These are phyloP conservation scores for Pseudogymnoascus sp. DNA, from an alignment of 2,329 filamentous ascomycete genomes.

Conservation along the genomic window DNA sequence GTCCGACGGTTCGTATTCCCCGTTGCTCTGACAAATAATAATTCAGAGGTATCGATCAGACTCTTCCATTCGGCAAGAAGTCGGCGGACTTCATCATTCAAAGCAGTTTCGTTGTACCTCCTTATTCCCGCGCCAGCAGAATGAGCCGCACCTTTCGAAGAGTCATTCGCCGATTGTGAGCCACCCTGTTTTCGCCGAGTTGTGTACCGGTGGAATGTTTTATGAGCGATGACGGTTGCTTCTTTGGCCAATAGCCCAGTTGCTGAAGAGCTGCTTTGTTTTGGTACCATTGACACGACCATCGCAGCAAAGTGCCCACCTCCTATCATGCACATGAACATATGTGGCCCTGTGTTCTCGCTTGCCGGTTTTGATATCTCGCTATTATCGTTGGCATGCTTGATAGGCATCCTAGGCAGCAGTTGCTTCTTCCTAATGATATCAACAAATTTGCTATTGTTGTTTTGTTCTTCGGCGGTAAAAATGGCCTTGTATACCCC, in stretches of 20 bases:
- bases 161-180: slow-evolving; percentile 87
- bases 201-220: slow-evolving; percentile 96
- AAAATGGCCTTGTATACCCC: slow-evolving; percentile 83
- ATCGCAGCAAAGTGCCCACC: slow-evolving; percentile 97
- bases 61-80: slow-evolving; percentile 77
- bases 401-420: slow-evolving; percentile 45
- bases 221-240: slow-evolving; percentile 84
- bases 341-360: slow-evolving; percentile 65
- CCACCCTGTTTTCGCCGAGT: slow-evolving; percentile 95
- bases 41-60: slow-evolving; percentile 73
- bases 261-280: slow-evolving; percentile 59
- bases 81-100: slow-evolving; percentile 79
- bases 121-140: slow-evolving; percentile 85
- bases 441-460: slow-evolving; percentile 53
- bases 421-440: slow-evolving; percentile 72
- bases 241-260: slow-evolving; percentile 70
- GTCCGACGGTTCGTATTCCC: slow-evolving; percentile 80
- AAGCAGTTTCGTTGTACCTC: slow-evolving; percentile 86
- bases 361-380: slow-evolving; percentile 49
- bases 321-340: slow-evolving; percentile 97
- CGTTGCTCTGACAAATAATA: slow-evolving; percentile 84
- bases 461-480: slow-evolving; percentile 60
- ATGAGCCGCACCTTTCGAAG: slow-evolving; percentile 86
- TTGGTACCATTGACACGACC: slow-evolving; percentile 81
- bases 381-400: slow-evolving; percentile 43